These are phyloP conservation scores for Gracilaria caudata DNA, from an alignment of 23 red algal genomes.

Conservation along the genomic window DNA sequence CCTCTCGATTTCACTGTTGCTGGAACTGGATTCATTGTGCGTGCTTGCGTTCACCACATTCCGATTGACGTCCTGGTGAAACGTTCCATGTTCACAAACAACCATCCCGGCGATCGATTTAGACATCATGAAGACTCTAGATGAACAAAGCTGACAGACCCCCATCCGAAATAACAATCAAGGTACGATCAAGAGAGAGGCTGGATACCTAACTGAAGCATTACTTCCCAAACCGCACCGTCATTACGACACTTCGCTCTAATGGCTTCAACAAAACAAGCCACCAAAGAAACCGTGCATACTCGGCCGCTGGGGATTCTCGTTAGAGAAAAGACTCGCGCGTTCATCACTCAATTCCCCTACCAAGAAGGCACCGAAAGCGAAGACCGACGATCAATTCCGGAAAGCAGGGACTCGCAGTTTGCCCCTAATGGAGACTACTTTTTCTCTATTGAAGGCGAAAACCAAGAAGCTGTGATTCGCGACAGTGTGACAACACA, in stretches of 20 bases:
- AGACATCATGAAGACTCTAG: slow-evolving; percentile 3
- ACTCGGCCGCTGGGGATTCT: slow-evolving; percentile 44
- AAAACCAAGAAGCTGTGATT: slow-evolving; percentile 40
- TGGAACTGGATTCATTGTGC: too few relatives aligned
- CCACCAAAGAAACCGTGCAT: not conserved
- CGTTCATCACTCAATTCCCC: slow-evolving; percentile 54
- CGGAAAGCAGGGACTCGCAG: slow-evolving; percentile 48
- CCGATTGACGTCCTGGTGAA: not conserved
- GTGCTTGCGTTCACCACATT: too few relatives aligned
- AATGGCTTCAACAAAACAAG: slow-evolving; percentile 12
- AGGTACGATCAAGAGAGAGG: not conserved
- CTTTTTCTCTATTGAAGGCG: slow-evolving; percentile 65
- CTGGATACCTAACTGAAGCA: not conserved
- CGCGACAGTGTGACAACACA: slow-evolving; percentile 39
- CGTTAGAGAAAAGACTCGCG: slow-evolving; percentile 61
- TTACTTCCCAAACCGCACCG: not conserved
- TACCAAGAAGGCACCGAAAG: slow-evolving; percentile 41
- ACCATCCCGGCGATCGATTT: not conserved
- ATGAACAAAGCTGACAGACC: slow-evolving; percentile 2
- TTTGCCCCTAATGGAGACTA: slow-evolving; percentile 58
- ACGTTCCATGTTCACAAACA: not conserved
- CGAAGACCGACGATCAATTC: slow-evolving; percentile 16
- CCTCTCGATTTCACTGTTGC: too few relatives aligned
- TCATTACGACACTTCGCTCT: not conserved
- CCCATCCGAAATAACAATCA: not conserved